A percentile compares a stretch with the other conserved stretches of the same genome.
phyloP scores from a whole-genome alignment of 148 eudicot genomes.

The Cornus controversa region DNA sequence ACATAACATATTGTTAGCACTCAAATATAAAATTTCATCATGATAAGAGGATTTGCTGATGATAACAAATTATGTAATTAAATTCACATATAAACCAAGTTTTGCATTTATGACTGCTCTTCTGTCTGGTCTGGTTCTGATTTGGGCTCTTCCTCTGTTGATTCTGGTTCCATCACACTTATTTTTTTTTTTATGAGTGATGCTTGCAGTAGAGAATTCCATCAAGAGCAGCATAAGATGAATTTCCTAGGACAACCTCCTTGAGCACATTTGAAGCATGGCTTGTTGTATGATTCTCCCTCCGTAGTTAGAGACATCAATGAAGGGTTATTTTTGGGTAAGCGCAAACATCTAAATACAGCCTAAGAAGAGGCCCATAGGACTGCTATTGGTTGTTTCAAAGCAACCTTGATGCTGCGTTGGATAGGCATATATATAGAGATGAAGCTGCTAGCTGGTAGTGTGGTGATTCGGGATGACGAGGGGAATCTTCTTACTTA shows the following conservation, averaged over 20 bases:
- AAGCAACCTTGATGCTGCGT: no score
- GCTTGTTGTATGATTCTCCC: slow-evolving; percentile 88
- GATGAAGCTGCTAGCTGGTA: no score
- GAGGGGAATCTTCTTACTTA: no score
- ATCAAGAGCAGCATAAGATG: slow-evolving; percentile 86
- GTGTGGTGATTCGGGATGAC: no score
- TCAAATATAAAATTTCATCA: neutral
- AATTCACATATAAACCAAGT: no score
- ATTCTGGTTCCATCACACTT: no score
- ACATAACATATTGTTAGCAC: neutral
- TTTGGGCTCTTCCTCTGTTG: slow-evolving; percentile 28
- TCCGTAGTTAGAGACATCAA: slow-evolving; percentile 39
- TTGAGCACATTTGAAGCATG: slow-evolving; percentile 72
- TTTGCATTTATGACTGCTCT: neutral
- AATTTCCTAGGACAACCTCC: slow-evolving; percentile 92
- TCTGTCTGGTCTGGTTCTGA: slow-evolving; percentile 9
- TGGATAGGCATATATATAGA: no score
- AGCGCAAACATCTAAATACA: no score
- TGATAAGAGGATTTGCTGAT: neutral
- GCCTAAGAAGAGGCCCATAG: no score
- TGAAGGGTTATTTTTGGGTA: no score
- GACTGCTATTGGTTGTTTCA: no score
- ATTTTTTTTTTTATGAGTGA: slow-evolving; percentile 39
- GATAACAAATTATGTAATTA: neutral
- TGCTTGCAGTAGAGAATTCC: slow-evolving; percentile 84